Base-by-base conservation (phyloP, 257 asterid genomes). In the Scutellaria barbata region DNA sequence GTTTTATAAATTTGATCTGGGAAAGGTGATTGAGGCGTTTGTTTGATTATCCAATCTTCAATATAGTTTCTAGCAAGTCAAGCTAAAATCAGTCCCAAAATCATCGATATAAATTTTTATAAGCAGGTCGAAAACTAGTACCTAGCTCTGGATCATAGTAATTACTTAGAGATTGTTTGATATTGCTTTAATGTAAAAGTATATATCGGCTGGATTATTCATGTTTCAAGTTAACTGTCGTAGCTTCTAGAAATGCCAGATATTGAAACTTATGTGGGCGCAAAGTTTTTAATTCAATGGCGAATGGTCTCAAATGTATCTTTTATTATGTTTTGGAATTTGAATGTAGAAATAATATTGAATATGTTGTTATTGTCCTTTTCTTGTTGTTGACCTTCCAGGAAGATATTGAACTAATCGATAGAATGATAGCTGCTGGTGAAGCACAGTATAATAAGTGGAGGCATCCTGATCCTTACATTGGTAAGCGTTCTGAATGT, bases 381-480 rank as follows among this genome's bases (percentile, higher is more conserved):
- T 43, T 63, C 1, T 30, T 10, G 14, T 20, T 8, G 7, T 35
- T 51, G 71, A 18, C 46, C 68, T 69, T 81, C 52, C 89, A 93
- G 98, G 96, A 90, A 82, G 91, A 90, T 79, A 25, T 86, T 69
- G 98, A 93, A 81, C 82, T 81, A 61, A 87, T 90, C 72, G 98
- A 93, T 74, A 85, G 92, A 78, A 76, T 93, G 89, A 86, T 93
- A 62, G 80, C 74, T 61, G 83, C 78, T 81, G 97, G 90, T 42
- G 97, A 93, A 80, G 87, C 91, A 50, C 53, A 71, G 54, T 79
- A 89, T 76, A 78, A 90, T 63, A 89, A 89, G 81, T 93, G 90
- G 90, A 76, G 95, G 82, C 98, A 93, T 66, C 98, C 98, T 43
- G 98, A 93, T 79, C 98, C 98, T 65, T 93, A 93, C 79, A 71